Evolutionary conservation across 169 alveolate genomes (phyloP).

Genomic region (Plasmodium gallinaceum): DNA sequence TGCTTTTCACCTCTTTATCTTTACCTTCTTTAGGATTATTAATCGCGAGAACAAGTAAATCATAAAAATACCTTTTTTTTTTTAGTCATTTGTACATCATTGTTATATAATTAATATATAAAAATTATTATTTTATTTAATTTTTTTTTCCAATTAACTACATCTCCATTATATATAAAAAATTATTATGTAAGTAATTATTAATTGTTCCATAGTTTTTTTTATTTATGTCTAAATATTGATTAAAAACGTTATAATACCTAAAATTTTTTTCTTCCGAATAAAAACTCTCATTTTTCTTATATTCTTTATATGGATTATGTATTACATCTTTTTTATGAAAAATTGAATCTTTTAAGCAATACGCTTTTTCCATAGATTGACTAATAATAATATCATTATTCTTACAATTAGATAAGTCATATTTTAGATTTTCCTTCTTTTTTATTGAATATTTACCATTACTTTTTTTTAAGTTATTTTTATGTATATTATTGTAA

Average conservation of each 20-base stretch:
- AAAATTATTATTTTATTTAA: too few relatives aligned
- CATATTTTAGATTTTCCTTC: not conserved
- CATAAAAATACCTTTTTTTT: too few relatives aligned
- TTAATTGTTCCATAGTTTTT: conserved; percentile 33
- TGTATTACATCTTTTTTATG: not conserved
- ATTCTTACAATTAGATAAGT: not conserved
- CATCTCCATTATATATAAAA: conserved; percentile 13
- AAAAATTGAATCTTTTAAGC: not conserved
- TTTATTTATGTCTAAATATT: conserved; percentile 51
- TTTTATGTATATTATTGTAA: not conserved
- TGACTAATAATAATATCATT: not conserved
- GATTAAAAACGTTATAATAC: conserved; percentile 42
- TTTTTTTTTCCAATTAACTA: too few relatives aligned
- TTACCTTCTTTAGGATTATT: too few relatives aligned
- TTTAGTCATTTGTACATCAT: too few relatives aligned
- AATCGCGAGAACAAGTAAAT: too few relatives aligned
- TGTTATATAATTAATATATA: too few relatives aligned
- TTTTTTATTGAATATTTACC: not conserved
- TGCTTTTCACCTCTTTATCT: too few relatives aligned
- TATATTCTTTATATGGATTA: not conserved
- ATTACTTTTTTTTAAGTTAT: not conserved
- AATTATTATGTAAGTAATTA: conserved; percentile 19
- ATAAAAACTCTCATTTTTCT: not conserved
- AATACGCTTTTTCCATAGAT: not conserved
- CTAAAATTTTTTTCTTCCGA: conserved; percentile 11